Percentiles rank a stretch among this genome's conserved stretches.
phyloP scores from a whole-genome alignment of 257 asterid species.

The Nicotiana noctiflora region DNA sequence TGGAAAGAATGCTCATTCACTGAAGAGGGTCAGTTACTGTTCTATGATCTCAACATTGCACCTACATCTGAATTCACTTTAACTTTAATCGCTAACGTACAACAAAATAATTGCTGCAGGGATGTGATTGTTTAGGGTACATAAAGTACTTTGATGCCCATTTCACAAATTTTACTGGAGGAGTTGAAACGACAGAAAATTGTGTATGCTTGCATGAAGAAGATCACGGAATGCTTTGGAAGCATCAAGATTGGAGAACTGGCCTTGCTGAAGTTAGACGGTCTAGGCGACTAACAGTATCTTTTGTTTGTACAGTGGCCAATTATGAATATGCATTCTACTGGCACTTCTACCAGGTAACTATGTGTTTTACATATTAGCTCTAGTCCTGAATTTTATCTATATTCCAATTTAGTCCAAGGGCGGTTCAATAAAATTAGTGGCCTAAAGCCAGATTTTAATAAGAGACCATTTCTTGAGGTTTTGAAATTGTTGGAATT shows the following conservation, averaged over 20 bases:
- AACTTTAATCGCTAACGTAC: no score
- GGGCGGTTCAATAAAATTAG: no score
- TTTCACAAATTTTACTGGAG: constrained; percentile 89
- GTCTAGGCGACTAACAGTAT: constrained; percentile 89
- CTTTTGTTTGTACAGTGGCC: constrained; percentile 92
- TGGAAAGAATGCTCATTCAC: constrained; percentile 95
- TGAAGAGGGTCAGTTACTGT: constrained; percentile 59
- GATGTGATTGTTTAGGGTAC: constrained; percentile 92
- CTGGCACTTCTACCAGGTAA: constrained; percentile 97
- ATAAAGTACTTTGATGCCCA: constrained; percentile 88
- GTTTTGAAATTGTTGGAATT: no score
- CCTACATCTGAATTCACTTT: neutral
- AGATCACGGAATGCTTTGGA: constrained; percentile 95
- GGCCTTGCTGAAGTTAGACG: constrained; percentile 90
- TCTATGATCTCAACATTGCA: neutral
- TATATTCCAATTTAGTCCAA: no score
- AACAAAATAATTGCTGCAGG: constrained; percentile 38
- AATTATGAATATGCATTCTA: constrained; percentile 93
- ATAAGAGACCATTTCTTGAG: no score
- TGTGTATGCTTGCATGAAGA: constrained; percentile 98
- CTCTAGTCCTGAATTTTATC: no score
- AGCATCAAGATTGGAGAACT: constrained; percentile 99
- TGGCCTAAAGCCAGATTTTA: no score
- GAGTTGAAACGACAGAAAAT: constrained; percentile 87
- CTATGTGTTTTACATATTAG: constrained; percentile 12